Base-by-base conservation (phyloP, 371 early-diverging fungal species). In the Rhizopus delemar region DNA sequence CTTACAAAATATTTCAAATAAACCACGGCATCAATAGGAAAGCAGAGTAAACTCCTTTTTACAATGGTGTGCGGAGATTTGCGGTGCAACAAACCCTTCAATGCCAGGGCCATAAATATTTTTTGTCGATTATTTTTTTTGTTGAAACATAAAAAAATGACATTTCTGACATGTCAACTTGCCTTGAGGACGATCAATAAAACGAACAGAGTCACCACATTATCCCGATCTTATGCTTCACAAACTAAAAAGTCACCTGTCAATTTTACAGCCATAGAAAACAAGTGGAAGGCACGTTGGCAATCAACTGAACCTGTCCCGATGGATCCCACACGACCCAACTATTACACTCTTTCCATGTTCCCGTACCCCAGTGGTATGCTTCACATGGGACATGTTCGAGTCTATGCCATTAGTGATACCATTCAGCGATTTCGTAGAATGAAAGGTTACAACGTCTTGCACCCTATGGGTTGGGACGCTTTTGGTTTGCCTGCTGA, bases 401-500 rank as follows among this genome's bases (percentile, higher is more conserved):
- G 96, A 39, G 95, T 96, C 0, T 97, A 97, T 70, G 85, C 97
- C 3, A 93, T 97, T 51, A 86, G 89, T 50, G 96, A 97, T 58
- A 86, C 90, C 5, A 65, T 97, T 9, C 85, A 94, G 6, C 82
- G 96, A 8, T 94, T 88, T 64, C 74, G 89, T 38, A 73, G 82
- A 57, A 87, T 93, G 90, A 75, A 63, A 48, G 93, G 93, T 8
- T 82, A 83, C 59, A 74, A 87, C 46, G 92, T 89, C 68, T 65
- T 96, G 0, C 92, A 92, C 71, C 96, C 99, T 1, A 98, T 98
- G 90, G 99, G 98, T 4, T 98, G 98, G 92, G 99, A 99, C 70
- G 95, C 99, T 6, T 99, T 98, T 80, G 99, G 99, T 4, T 85
- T 99, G 11, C 99, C 99, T 0, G 98, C 97, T 11, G 99, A 99